Evolutionary conservation across 192 early-diverging fungal species (phyloP), one percentile per base, ranked within the genome.

Genomic region (Coemansia sp.): DNA sequence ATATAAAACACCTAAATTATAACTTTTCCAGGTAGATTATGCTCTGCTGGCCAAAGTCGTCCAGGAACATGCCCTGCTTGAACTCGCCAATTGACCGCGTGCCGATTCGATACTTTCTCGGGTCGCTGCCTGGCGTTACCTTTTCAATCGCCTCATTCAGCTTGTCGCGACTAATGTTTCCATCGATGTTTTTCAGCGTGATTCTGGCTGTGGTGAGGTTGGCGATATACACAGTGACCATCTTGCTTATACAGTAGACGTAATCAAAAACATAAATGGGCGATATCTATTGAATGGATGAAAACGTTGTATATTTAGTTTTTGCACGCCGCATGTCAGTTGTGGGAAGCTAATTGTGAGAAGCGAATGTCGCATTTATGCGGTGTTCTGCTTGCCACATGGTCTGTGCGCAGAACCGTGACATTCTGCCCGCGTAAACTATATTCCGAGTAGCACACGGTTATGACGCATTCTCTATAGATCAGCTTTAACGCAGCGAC

Each of bases 11-110:
- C 8, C 31, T 8, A 34, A 34, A 34, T 59, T 59, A 40, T 44
- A 62, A n/a, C 60, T 62, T 62, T 37, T 62, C 60, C 31, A 62
- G 60, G 36, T 62, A 62, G n/a, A 62, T 62, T 14, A 19, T 62
- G 12, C 22, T 19, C 50, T 62, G 60, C 26, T 36, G n/a, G 20
- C 60, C 60, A 52, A 62, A 62, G 60, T 62, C 60, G 17, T 37
- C 28, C 26, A 62, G 49, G 9, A 50, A 20, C 60, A 62, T 62
- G 48, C 49, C 49, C n/a, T 12, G n/a, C 21, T 37, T 51, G 26
- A 62, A 62, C 37, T 62, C 50, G 48, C 60, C 60, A 48, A 62
- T 62, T 21, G 37, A 40, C 19, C 60, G 60, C 34, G 60, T 62
- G 7, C 60, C 60, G 36, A 62, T 62, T 22, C 49, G 34, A 22